These are phyloP conservation scores for Cynanchum wilfordii DNA, from an alignment of 257 asterid genomes.

Conservation along the genomic window DNA sequence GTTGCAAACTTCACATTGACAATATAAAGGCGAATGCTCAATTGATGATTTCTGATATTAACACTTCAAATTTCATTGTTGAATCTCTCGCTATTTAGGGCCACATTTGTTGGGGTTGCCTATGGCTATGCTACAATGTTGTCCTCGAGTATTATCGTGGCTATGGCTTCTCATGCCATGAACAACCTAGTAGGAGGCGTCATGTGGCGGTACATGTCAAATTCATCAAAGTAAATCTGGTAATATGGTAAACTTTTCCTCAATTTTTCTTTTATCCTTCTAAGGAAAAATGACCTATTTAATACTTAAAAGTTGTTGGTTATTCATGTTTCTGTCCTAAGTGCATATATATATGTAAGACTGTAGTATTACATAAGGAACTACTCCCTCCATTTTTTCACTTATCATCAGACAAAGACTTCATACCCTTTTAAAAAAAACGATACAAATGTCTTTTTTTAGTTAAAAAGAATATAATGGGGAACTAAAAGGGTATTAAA, in stretches of 20 bases:
- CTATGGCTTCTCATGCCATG: constrained; percentile 86
- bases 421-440: no score
- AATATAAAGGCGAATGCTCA: not conserved
- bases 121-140: constrained; percentile 58
- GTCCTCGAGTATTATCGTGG: constrained; percentile 55
- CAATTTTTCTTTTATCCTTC: not conserved
- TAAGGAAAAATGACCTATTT: not conserved
- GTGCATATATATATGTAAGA: no score
- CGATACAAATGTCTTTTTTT: no score
- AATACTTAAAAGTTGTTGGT: no score
- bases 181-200: constrained; percentile 73
- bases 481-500: no score
- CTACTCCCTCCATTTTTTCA: no score
- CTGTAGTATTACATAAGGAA: no score
- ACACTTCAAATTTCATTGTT: not conserved
- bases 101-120: constrained; percentile 76
- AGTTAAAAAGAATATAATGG: no score
- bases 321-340: no score
- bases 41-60: not conserved
- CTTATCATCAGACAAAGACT: no score
- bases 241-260: not conserved
- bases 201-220: constrained; percentile 58
- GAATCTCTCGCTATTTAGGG: constrained; percentile 45
- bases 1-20: not conserved
- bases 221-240: constrained; percentile 31